Evolutionary conservation across 192 early-diverging fungal genomes (phyloP), one percentile per base, ranked within the genome.

Genomic region (Diversispora eburnea): DNA sequence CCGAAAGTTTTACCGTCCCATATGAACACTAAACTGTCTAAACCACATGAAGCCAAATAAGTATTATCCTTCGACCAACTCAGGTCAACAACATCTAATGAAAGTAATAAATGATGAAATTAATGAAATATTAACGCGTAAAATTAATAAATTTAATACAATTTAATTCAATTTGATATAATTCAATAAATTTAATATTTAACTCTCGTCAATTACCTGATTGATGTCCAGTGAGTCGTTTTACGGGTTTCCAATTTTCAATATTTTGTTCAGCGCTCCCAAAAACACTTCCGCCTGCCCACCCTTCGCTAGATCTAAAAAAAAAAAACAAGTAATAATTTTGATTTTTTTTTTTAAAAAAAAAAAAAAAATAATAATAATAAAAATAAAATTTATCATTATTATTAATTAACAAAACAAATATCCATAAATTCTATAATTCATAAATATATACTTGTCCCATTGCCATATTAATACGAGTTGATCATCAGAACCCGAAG

Each of bases 401-500:
- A 33, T 33, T 33, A 33, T 33, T 33, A 33, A 33, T 33, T 33
- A 33, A 33, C 25, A 33, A 33, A 33, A 0, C 25, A 33, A 33
- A 33, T 33, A 1, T 33, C 25, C 25, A 33, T 33, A 33, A 33
- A 33, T 33, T 33, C 25, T 33, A 33, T 33, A 33, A 33, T 2
- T 33, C 25, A 33, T 33, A 22, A 12, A 19, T 22, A 77, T 13
- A 17, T 22, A 86, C 83, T 74, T 83, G 74, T 96, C 94, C 61
- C 86, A 76, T 74, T 91, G 88, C 94, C 94, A 99, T 13, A 99
- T 89, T 62, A 97, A 85, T 55, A 99, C 88, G n/a, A 90, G 88
- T 79, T 86, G 89, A 75, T 99, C 97, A 77, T 99, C 97, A 0
- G 95, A 92, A 22, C 95, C 93, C 2, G 91, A 90, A 9, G 97